Percentiles rank a stretch among this genome's conserved stretches.
Conservation (phyloP, 2,329 filamentous ascomycete species). For the Rhynchosporium secalis region DNA sequence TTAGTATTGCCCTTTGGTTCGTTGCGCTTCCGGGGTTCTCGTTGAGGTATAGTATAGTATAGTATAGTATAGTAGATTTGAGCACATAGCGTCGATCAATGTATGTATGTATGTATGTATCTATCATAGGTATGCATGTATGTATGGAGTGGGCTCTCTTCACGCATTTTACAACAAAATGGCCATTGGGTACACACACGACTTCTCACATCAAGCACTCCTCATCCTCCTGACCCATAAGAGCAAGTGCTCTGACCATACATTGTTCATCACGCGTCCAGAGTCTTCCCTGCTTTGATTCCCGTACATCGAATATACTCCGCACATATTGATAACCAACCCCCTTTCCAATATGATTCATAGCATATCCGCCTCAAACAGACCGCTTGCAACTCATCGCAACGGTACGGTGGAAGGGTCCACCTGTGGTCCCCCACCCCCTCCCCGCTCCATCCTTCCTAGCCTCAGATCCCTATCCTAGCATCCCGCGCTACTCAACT, state of each 20-base stretch:
- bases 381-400: too few species aligned
- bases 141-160: too few species aligned
- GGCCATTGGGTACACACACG: not conserved
- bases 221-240: constrained; percentile 1
- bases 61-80: too few species aligned
- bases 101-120: too few species aligned
- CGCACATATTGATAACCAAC: not conserved
- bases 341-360: not conserved
- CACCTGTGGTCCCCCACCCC: not conserved
- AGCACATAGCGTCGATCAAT: too few species aligned
- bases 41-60: too few species aligned
- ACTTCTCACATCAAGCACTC: not conserved
- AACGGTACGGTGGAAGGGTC: not conserved
- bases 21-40: too few species aligned
- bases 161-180: too few species aligned
- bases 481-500: constrained; percentile 11
- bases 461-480: not conserved
- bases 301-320: not conserved
- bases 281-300: not conserved
- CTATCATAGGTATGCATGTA: too few species aligned
- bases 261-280: not conserved
- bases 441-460: not conserved
- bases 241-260: constrained; percentile 2
- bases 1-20: not conserved
- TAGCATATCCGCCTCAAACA: too few species aligned